Percentiles rank a stretch among this genome's conserved stretches.
phyloP scores from a whole-genome alignment of 2,329 filamentous ascomycete genomes.

The Ambrosiella cleistominuta region DNA sequence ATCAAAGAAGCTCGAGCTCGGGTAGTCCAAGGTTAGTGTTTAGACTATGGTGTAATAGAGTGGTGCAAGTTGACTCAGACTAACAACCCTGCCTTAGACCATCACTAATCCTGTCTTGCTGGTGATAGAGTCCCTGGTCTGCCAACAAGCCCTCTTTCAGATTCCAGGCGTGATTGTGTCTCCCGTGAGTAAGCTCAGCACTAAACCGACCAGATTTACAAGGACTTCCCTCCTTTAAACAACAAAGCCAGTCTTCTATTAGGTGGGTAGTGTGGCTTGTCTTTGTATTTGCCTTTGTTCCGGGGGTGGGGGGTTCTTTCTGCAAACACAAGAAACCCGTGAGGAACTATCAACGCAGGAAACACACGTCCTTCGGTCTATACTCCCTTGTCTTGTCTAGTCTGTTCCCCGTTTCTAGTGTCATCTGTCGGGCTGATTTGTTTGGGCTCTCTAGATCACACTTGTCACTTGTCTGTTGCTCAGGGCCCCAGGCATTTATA shows the following conservation, averaged over 20 bases:
- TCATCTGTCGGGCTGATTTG: background rate
- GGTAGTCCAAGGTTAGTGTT: too few relatives aligned
- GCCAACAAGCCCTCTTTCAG: background rate
- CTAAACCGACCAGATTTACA: background rate
- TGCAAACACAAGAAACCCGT: background rate
- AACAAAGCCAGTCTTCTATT: background rate
- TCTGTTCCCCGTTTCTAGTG: background rate
- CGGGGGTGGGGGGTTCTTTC: background rate
- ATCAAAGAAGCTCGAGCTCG: too few relatives aligned
- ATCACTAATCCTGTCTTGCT: background rate
- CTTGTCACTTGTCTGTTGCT: background rate
- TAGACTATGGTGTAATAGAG: too few relatives aligned
- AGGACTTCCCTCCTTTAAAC: background rate
- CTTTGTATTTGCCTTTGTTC: background rate
- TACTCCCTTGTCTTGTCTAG: background rate
- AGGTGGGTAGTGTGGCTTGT: background rate
- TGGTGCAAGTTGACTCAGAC: background rate
- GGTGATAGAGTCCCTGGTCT: background rate
- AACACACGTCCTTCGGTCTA: background rate
- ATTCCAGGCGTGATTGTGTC: too few relatives aligned
- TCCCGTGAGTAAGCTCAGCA: background rate
- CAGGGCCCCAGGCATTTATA: background rate
- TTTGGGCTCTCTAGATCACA: background rate
- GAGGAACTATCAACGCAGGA: background rate
- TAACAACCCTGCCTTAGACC: background rate